Base-by-base conservation (phyloP, 352 stramenopile genomes). In the Phytophthora europaea region DNA sequence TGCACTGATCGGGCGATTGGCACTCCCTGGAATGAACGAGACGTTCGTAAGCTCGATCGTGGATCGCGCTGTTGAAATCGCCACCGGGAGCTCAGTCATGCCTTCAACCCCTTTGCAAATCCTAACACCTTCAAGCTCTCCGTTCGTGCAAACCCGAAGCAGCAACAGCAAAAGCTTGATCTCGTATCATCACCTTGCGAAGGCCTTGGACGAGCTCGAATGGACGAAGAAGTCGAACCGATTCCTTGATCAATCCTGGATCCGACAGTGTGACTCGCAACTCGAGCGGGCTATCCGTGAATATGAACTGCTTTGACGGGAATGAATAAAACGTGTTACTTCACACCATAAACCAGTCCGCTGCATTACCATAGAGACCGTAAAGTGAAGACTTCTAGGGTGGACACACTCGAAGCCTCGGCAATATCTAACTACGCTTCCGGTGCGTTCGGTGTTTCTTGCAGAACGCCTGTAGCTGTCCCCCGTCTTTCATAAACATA, bases 401-500 rank as follows among this genome's bases (percentile, higher is more conserved):
- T 64, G 59, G 60, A 71, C 63, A 64, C 34, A 60, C 54, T 70
- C 33, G 67, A 79, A 75, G 51, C 51, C 52, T 79, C 61, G 51
- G 57, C 70, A 67, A 71, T 71, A 71, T 72, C 68, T 82, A 82
- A 75, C 67, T 78, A 71, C 72, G 72, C 65, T 80, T 82, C 12
- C 75, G 72, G 55, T 82, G 81, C 61, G 88, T 83, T 71, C 83
- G 90, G 61, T 97, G 90, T 60, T 89, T 90, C 45, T 88, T 80
- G 60, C 90, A 97, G 71, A 89, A 97, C 47, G 90, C 86, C 31
- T 89, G 87, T 63, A 97, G 76, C 60, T 94, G 87, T 38, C 90
- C 90, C 52, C 81, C 75, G 65, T 96, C 89, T 82, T 93, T 97
- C 90, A 97, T 97, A 85, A 89, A 97, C 90, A 97, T 97, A 79